These are phyloP conservation scores for Penicillium fimorum DNA, from an alignment of 495 filamentous ascomycete genomes.

Conservation along the genomic window DNA sequence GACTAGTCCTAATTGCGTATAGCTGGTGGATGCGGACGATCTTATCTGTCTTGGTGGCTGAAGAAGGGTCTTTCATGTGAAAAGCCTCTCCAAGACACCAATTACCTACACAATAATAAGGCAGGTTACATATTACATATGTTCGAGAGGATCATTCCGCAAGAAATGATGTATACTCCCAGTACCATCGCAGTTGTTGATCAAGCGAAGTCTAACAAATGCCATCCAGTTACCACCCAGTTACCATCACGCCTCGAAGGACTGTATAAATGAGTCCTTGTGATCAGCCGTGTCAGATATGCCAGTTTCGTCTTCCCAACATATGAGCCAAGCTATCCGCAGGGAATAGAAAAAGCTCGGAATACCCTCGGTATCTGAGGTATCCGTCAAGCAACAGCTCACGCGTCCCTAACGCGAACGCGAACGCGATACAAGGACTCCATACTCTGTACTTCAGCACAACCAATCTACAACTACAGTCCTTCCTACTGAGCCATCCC, in stretches of 20 bases:
- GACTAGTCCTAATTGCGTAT: conserved; percentile 6
- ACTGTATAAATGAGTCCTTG: not conserved
- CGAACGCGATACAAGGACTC: not conserved
- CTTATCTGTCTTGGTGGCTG: conserved; percentile 6
- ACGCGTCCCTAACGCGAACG: not conserved
- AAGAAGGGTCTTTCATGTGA: not conserved
- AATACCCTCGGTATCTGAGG: not conserved
- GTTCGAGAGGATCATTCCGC: not conserved
- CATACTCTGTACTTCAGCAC: not conserved
- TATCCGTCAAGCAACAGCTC: not conserved
- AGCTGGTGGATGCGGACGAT: conserved; percentile 5
- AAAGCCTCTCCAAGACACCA: not conserved
- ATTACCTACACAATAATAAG: not conserved
- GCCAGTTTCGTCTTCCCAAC: not conserved
- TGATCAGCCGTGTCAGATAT: not conserved
- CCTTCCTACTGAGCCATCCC: not conserved
- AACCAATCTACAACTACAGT: not conserved
- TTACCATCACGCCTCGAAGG: not conserved
- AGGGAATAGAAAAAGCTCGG: not conserved
- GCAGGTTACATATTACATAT: not conserved
- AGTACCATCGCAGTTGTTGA: not conserved
- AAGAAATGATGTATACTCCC: not conserved
- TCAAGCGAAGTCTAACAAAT: not conserved
- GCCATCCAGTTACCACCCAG: too few relatives aligned
- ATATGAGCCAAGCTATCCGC: not conserved